Percentiles rank a stretch among this genome's conserved stretches.
phyloP scores from a whole-genome alignment of 148 eudicot species.

The Nepenthes gracilis region DNA sequence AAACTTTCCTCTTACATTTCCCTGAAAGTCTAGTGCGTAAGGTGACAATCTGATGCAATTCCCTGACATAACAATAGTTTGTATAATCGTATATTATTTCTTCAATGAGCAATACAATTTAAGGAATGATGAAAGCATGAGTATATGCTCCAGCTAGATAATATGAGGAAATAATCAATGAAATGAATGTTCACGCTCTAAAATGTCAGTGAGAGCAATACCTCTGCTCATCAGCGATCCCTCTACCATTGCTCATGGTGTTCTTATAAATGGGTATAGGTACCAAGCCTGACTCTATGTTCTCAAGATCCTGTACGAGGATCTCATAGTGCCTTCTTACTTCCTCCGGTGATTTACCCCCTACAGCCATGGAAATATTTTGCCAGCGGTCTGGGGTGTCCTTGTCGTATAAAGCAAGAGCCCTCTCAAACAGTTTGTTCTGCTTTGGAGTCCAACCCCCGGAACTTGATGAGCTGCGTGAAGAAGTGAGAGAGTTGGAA shows the following conservation, averaged over 20 bases:
- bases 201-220: not conserved
- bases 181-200: not conserved
- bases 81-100: no score
- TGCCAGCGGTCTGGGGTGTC: conserved; percentile 58
- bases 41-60: no score
- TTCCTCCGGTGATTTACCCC: conserved; percentile 43
- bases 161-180: not conserved
- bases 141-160: not conserved
- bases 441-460: conserved; percentile 29
- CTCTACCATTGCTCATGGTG: conserved; percentile 14
- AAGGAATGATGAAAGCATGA: no score
- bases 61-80: no score
- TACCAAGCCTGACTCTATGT: conserved; percentile 35
- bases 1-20: no score
- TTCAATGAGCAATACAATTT: not conserved
- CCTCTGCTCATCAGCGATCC: conserved; percentile 25
- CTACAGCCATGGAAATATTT: conserved; percentile 34
- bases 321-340: conserved; percentile 39
- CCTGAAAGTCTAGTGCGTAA: no score
- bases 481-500: conserved; percentile 22
- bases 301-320: conserved; percentile 26
- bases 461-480: conserved; percentile 22
- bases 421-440: conserved; percentile 49
- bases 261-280: conserved; percentile 36
- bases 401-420: conserved; percentile 34